Percentiles rank a stretch among this genome's conserved stretches.
These are phyloP conservation scores for Rhododendron williamsianum DNA, from an alignment of 148 eudicot species.

Conservation along the genomic window DNA sequence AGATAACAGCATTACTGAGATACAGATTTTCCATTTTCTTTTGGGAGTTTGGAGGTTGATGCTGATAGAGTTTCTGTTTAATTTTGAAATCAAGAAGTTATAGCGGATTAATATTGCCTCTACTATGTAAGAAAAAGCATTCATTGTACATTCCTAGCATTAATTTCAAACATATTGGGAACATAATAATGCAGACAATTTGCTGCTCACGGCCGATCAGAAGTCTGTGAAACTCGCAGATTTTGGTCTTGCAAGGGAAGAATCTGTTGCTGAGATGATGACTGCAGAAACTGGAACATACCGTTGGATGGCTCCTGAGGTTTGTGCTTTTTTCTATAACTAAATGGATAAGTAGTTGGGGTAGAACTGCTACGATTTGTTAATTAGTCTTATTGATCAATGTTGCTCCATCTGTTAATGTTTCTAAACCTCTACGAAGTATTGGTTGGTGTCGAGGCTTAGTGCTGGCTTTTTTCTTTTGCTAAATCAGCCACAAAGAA, in stretches of 20 bases:
- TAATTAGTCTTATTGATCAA: not conserved
- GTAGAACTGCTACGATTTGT: not conserved
- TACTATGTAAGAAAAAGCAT: not conserved
- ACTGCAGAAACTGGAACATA: slow-evolving; percentile 99
- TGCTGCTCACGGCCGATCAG: slow-evolving; percentile 85
- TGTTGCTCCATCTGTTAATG: not conserved
- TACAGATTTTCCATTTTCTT: not conserved
- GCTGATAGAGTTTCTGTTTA: not conserved
- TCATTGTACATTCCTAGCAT: not conserved
- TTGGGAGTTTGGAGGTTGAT: not conserved
- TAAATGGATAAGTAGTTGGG: not conserved
- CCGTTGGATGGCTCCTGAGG: slow-evolving; percentile 99
- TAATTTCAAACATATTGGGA: not conserved
- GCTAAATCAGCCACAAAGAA: not conserved
- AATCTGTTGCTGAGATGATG: slow-evolving; percentile 96
- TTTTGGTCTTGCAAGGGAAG: slow-evolving; percentile 99
- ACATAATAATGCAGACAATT: slow-evolving; percentile 63
- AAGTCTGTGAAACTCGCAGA: slow-evolving; percentile 94
- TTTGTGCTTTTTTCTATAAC: slow-evolving; percentile 22
- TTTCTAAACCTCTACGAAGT: not conserved
- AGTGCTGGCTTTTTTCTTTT: not conserved
- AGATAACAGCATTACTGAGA: not conserved
- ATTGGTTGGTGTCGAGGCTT: not conserved
- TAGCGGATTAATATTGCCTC: not conserved
- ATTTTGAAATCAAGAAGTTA: not conserved